These are phyloP conservation scores for Yamadazyma buinensis DNA, from an alignment of 1,139 yeast species.

Conservation along the genomic window DNA sequence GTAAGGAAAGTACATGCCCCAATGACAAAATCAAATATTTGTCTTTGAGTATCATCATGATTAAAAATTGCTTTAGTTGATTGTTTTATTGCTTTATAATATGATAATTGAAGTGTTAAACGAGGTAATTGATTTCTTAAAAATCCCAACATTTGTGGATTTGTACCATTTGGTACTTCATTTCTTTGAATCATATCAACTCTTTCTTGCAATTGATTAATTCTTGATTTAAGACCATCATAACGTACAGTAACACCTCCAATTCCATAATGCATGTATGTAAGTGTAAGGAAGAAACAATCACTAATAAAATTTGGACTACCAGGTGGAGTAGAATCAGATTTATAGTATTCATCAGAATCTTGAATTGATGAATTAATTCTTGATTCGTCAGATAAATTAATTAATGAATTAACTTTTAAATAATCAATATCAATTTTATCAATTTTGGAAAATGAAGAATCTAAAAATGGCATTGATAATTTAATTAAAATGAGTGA, in stretches of 20 bases:
- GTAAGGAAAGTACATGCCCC: slow-evolving; percentile 74
- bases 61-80: slow-evolving; percentile 60
- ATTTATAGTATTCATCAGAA: slow-evolving; percentile 51
- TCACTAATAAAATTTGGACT: slow-evolving; percentile 80
- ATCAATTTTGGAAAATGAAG: slow-evolving; percentile 58
- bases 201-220: slow-evolving; percentile 52
- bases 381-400: slow-evolving; percentile 77
- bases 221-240: slow-evolving; percentile 49
- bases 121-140: slow-evolving; percentile 40
- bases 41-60: slow-evolving; percentile 53
- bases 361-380: slow-evolving; percentile 73
- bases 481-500: slow-evolving; percentile 64
- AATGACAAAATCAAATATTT: slow-evolving; percentile 69
- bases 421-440: slow-evolving; percentile 66
- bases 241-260: slow-evolving; percentile 70
- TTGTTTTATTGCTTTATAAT: slow-evolving; percentile 43
- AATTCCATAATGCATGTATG: slow-evolving; percentile 83
- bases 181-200: slow-evolving; percentile 43
- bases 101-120: slow-evolving; percentile 37
- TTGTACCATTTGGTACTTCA: slow-evolving; percentile 11
- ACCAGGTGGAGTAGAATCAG: slow-evolving; percentile 13
- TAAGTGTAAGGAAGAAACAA: slow-evolving; percentile 74
- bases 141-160: slow-evolving; percentile 23
- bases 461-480: slow-evolving; percentile 81
- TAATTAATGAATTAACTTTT: slow-evolving; percentile 49